Evolutionary conservation across 768 basidiomycete species (phyloP).

Genomic region (Psilocybe cyanescens): DNA sequence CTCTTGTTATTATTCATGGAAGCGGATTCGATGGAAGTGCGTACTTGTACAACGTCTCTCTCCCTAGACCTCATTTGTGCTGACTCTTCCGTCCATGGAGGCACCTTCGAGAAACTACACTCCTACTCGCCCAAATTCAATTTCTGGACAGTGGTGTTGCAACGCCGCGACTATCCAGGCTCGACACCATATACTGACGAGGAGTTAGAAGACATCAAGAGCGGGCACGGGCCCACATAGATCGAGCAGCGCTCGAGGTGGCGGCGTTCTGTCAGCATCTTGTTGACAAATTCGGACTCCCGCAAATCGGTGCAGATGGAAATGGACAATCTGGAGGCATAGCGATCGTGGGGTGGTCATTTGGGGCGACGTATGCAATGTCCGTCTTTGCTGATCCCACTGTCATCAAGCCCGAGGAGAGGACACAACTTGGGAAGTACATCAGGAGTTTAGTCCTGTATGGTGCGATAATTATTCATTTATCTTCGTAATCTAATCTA

Average conservation of each 20-base stretch:
- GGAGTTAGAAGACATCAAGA: not conserved
- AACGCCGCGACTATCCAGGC: conserved; percentile 1
- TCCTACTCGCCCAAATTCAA: not conserved
- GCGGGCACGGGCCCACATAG: not conserved
- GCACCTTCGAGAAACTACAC: not conserved
- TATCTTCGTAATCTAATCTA: not conserved
- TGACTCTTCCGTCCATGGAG: not conserved
- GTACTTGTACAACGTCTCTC: conserved; percentile 12
- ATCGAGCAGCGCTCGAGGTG: not conserved
- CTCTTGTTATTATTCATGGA: conserved; percentile 38
- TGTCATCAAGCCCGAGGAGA: not conserved
- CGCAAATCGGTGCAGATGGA: not conserved
- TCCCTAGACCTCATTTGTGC: not conserved
- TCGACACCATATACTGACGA: not conserved
- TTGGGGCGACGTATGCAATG: not conserved
- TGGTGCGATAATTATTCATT: not conserved
- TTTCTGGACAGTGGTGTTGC: not conserved
- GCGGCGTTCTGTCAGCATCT: not conserved
- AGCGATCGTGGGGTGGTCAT: not conserved
- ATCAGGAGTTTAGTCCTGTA: not conserved
- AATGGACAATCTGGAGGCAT: not conserved
- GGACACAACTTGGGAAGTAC: not conserved
- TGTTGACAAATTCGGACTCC: not conserved
- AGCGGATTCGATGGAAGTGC: conserved; percentile 27
- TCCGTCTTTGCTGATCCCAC: not conserved